These are phyloP conservation scores for Candida corydali DNA, from an alignment of 805 yeast species.

Conservation along the genomic window DNA sequence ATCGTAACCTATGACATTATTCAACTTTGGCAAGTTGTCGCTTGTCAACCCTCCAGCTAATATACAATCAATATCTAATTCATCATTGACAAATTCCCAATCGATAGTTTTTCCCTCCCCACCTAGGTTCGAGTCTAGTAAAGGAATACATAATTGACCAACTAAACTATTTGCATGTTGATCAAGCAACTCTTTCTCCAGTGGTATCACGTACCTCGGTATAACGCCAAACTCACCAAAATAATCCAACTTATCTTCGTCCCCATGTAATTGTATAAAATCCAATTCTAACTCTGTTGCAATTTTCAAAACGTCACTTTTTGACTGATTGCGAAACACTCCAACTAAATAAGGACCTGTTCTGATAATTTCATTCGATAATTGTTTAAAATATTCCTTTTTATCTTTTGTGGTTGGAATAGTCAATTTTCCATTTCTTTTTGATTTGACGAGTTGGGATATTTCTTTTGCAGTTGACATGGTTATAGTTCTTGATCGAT, in stretches of 20 bases:
- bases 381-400: conserved; percentile 27
- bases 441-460: conserved; percentile 21
- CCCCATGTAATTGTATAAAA: conserved; percentile 85
- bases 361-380: conserved; percentile 19
- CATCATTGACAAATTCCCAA: conserved; percentile 49
- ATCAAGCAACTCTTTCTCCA: conserved; percentile 39
- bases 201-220: conserved; percentile 62
- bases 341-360: conserved; percentile 78
- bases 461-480: conserved; percentile 24
- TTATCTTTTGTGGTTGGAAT: conserved; percentile 10
- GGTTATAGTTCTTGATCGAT: conserved; percentile 64
- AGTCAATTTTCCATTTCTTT: conserved; percentile 13
- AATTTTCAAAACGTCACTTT: conserved; percentile 52
- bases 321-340: conserved; percentile 79
- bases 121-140: conserved; percentile 85
- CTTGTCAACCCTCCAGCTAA: conserved; percentile 91
- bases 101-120: conserved; percentile 84
- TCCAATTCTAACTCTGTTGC: conserved; percentile 54
- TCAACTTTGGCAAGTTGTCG: conserved; percentile 52
- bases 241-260: conserved; percentile 47
- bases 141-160: conserved; percentile 36
- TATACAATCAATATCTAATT: conserved; percentile 41
- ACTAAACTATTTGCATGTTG: conserved; percentile 9
- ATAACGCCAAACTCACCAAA: conserved; percentile 57
- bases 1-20: conserved; percentile 83